These are phyloP conservation scores for Purpureocillium lavendulum DNA, from an alignment of 2,329 filamentous ascomycete species.

Conservation along the genomic window DNA sequence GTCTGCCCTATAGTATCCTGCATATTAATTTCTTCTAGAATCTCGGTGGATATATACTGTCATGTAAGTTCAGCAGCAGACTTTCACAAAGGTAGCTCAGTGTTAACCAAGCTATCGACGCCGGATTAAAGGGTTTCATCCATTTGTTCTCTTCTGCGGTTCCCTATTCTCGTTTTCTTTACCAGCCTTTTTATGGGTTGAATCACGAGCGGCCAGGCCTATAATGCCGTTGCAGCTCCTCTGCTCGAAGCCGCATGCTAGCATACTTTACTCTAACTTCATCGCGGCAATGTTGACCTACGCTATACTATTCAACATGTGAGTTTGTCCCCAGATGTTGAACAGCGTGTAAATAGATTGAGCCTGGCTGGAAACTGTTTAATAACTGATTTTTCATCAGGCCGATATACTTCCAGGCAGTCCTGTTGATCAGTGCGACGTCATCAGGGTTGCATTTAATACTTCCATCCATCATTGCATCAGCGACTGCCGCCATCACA, in stretches of 20 bases:
- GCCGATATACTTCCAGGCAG: constrained; percentile 68
- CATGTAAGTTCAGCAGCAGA: constrained; percentile 39
- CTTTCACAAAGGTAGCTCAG: neutral
- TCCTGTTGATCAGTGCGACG: constrained; percentile 61
- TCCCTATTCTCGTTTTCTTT: constrained; percentile 36
- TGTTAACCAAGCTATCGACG: neutral
- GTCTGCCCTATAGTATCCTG: neutral
- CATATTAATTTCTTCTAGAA: constrained; percentile 27
- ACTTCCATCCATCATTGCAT: constrained; percentile 49
- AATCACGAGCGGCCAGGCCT: constrained; percentile 40
- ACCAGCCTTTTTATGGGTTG: constrained; percentile 42
- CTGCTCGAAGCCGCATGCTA: constrained; percentile 39
- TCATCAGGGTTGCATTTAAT: constrained; percentile 63
- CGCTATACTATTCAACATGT: constrained; percentile 51
- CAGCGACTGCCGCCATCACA: constrained; percentile 44
- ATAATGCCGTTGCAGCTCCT: constrained; percentile 53
- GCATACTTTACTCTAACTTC: constrained; percentile 48
- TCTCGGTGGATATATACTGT: constrained; percentile 54
- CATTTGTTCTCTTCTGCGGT: constrained; percentile 45
- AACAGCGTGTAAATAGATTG: neutral
- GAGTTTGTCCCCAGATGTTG: constrained; percentile 12
- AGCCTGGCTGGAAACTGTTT: neutral
- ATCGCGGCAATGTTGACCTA: constrained; percentile 42
- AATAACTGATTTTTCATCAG: constrained; percentile 19
- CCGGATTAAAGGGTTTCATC: constrained; percentile 41